Base-by-base conservation (phyloP, 192 early-diverging fungal species). In the Backusella sp. region DNA sequence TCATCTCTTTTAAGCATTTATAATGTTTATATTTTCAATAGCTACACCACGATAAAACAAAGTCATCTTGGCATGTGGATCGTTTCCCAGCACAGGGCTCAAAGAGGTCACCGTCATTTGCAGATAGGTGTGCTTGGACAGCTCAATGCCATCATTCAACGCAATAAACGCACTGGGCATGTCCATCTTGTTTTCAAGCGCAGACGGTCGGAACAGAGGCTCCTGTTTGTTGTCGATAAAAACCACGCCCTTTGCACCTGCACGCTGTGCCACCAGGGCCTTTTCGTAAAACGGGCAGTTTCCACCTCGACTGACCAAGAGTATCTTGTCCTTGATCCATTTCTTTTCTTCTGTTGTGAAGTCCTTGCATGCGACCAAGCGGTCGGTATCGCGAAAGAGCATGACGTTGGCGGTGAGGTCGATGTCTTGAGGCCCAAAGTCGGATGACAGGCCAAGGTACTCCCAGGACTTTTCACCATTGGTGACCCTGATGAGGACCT, bases 221-320 rank as follows among this genome's bases (percentile, higher is more conserved):
- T 26, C 70, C 1, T 32, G 14, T 12, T 84, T 78, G 28, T 85
- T 74, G 34, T 71, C 76, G 39, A 84, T 77, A 66, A 88, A 79
- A 0, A 88, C 53, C 4, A 88, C 74, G 0, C 76, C 78, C 15
- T 73, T 70, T 6, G 86, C 87, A 1, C 83, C 84, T 0, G 87
- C 86, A 7, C 66, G 52, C 39, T 88, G 86, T 1, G 86, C 86
- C 46, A 78, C 73, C n/a, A 74, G 72, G 0, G 77, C 83, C 56
- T 88, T 87, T 14, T 83, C 69, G 11, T 80, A 73, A 59, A 88
- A 88, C 3, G 76, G 42, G 73, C 87, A 88, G 19, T 66, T 49
- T 4, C 56, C 26, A 0, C 87, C 84, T 7, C 87, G 71, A 23
- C 80, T 78, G 0, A 88, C 78, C 0, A 87, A 66, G 32, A 87